Percentiles rank a stretch among this genome's conserved stretches.
phyloP scores from a whole-genome alignment of 2,329 filamentous ascomycete genomes.

The Zymoseptoria brevis region DNA sequence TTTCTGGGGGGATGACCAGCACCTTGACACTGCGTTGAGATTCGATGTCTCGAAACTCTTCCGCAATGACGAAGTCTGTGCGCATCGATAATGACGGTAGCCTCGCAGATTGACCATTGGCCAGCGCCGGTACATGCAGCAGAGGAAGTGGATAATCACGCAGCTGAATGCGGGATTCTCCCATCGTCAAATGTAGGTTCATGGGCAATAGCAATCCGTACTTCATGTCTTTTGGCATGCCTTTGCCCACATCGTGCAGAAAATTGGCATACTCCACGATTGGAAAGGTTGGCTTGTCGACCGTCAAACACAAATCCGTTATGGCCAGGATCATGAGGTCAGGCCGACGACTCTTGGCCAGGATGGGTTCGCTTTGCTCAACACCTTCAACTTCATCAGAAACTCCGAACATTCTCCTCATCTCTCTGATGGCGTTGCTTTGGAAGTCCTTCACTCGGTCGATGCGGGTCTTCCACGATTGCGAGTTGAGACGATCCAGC shows the following conservation, averaged over 20 bases:
- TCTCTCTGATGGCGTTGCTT: conserved; percentile 65
- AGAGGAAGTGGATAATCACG: conserved; percentile 91
- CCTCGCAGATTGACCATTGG: conserved; percentile 68
- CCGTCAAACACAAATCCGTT: conserved; percentile 71
- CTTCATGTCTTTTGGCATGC: conserved; percentile 84
- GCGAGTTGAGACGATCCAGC: conserved; percentile 72
- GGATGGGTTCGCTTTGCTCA: conserved; percentile 74
- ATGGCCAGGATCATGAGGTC: conserved; percentile 73
- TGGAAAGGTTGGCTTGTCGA: conserved; percentile 92
- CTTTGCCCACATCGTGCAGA: conserved; percentile 85
- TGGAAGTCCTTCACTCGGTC: conserved; percentile 65
- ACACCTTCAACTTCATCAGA: conserved; percentile 71
- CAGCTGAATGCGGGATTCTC: conserved; percentile 76
- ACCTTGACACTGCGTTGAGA: conserved; percentile 75
- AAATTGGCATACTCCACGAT: conserved; percentile 74
- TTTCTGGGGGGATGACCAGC: conserved; percentile 69
- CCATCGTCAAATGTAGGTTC: conserved; percentile 81
- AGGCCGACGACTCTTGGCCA: conserved; percentile 77
- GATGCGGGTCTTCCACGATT: conserved; percentile 88
- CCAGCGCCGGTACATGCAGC: conserved; percentile 78
- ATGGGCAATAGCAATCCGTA: conserved; percentile 87
- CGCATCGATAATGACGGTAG: conserved; percentile 74
- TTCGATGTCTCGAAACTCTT: conserved; percentile 76
- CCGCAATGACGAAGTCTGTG: conserved; percentile 90
- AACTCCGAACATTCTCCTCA: conserved; percentile 74